Evolutionary conservation across 2,329 filamentous ascomycete genomes (phyloP), one percentile per base, ranked within the genome.

Genomic region (Chrysoporthe austroafricana): DNA sequence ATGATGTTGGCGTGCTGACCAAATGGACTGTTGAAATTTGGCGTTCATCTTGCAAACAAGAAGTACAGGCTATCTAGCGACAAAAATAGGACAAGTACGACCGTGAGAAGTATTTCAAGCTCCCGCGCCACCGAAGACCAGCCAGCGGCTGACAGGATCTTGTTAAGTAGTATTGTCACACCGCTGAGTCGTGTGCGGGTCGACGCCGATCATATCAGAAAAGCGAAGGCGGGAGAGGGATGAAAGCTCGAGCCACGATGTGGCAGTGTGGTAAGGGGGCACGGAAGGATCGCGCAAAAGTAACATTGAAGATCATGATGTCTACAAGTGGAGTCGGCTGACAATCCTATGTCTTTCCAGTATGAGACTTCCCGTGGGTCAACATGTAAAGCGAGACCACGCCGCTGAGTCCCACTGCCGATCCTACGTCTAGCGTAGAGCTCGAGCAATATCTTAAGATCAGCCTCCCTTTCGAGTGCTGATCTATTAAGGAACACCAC

Each of bases 141-240:
- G 21, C 4, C 4, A 21, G 50, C 11, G 50, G 50, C 11, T 32
- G 50, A 34, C 26, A 5, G 50, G 50, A 54, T 34, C 50, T 34
- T 21, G 50, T 2, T 14, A 9, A 54, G 48, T 54, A 21, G 34
- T n/a, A 46, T 34, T 54, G 44, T 62, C 42, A 50, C 60, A 62
- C 60, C 60, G 44, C 60, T 39, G 60, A 26, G 34, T 21, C 26
- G 60, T 26, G 44, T 62, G 46, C 46, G 60, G 60, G 32, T 62
- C 44, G 11, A 62, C 36, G 60, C 34, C 46, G 60, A 62, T 62
- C 60, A 46, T 62, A 52, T 52, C 18, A 44, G 32, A 52, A 62
- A 62, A 26, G n/a, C 39, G 57, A 60, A 21, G 34, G 39, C 16
- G 46, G 46, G 60, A 39, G 44, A 42, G 18, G 32, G 36, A 44